phyloP scores from a whole-genome alignment of 1,284 basidiomycete species.

The Austroboletus rostrupii region DNA sequence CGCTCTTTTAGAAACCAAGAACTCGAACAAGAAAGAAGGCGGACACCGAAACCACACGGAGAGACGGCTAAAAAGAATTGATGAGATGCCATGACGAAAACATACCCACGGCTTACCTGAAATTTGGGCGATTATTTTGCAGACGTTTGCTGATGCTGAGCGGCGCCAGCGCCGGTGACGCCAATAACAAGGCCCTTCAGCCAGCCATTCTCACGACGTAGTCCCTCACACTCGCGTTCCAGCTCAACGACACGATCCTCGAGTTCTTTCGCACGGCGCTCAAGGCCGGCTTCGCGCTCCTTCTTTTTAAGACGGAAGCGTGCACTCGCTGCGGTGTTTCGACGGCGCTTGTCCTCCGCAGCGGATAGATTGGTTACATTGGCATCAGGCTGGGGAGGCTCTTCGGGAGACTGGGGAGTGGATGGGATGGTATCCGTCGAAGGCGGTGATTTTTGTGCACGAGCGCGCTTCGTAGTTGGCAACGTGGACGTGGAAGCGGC shows the following conservation, averaged over 20 bases:
- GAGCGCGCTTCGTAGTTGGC: constrained; percentile 21
- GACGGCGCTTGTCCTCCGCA: constrained; percentile 86
- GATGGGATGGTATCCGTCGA: constrained; percentile 35
- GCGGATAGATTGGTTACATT: constrained; percentile 36
- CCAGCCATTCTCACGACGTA: constrained; percentile 93
- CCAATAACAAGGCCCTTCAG: constrained; percentile 90
- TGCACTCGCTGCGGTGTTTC: constrained; percentile 96
- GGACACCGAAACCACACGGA: neutral
- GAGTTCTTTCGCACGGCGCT: constrained; percentile 88
- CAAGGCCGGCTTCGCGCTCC: constrained; percentile 91
- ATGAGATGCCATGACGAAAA: neutral
- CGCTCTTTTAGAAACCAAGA: neutral
- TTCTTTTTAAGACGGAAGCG: constrained; percentile 99
- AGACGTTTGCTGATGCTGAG: constrained; percentile 26
- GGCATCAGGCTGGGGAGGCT: constrained; percentile 28
- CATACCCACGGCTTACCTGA: constrained; percentile 2
- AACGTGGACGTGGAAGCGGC: constrained; percentile 12
- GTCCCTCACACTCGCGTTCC: constrained; percentile 86
- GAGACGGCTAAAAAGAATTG: constrained; percentile 5
- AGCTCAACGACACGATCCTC: constrained; percentile 78
- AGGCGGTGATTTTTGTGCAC: constrained; percentile 18
- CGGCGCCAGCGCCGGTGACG: constrained; percentile 63
- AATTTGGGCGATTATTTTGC: constrained; percentile 14
- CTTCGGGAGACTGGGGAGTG: constrained; percentile 26
- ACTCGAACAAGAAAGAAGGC: neutral